Evolutionary conservation across 2,329 filamentous ascomycete species (phyloP).

Genomic region (Penicillium sp.): DNA sequence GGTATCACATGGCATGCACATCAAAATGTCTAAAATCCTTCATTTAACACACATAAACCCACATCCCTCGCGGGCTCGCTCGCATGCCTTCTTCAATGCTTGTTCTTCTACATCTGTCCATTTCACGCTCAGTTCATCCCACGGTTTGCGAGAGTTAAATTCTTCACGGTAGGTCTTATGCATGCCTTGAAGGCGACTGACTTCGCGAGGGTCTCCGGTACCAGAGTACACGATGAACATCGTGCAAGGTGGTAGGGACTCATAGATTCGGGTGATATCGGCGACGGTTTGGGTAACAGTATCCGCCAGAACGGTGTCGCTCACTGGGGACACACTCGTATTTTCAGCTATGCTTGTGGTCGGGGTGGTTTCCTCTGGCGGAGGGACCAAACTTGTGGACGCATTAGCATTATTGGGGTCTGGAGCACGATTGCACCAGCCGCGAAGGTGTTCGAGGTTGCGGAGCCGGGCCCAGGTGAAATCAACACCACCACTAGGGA

Average conservation of each 20-base stretch:
- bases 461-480: slow-evolving; percentile 67
- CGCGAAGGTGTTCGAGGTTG: slow-evolving; percentile 63
- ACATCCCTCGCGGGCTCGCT: slow-evolving; percentile 60
- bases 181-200: slow-evolving; percentile 59
- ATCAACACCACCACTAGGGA: slow-evolving; percentile 59
- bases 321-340: slow-evolving; percentile 11
- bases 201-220: slow-evolving; percentile 64
- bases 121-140: slow-evolving; percentile 65
- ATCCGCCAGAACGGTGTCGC: slow-evolving; percentile 43
- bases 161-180: slow-evolving; percentile 61
- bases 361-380: slow-evolving; percentile 30
- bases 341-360: slow-evolving; percentile 13
- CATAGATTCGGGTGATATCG: slow-evolving; percentile 58
- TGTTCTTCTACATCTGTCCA: slow-evolving; percentile 70
- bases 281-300: slow-evolving; percentile 56
- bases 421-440: slow-evolving; percentile 61
- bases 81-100: slow-evolving; percentile 59
- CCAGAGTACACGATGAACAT: slow-evolving; percentile 67
- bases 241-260: slow-evolving; percentile 61
- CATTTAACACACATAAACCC: slow-evolving; percentile 65
- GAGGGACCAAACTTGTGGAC: slow-evolving; percentile 33
- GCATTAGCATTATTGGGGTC: slow-evolving; percentile 51
- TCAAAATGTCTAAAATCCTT: slow-evolving; percentile 18
- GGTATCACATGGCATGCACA: neutral
- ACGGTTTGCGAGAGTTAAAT: slow-evolving; percentile 61